These are phyloP conservation scores for Cinnamomum chago DNA, from an alignment of 164 flowering plant genomes.

Conservation along the genomic window DNA sequence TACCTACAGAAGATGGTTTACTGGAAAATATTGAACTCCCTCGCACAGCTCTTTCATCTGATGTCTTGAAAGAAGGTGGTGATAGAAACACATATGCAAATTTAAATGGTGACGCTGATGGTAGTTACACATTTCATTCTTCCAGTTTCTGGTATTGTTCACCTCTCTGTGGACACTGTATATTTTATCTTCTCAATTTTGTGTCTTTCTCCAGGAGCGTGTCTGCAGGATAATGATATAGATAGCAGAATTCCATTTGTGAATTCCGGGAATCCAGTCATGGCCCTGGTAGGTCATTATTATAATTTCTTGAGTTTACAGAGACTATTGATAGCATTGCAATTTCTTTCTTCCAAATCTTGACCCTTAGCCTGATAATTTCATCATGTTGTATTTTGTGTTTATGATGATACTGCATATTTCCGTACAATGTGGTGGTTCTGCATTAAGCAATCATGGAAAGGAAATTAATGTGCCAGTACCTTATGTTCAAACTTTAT, in stretches of 20 bases:
- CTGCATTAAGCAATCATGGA: background rate
- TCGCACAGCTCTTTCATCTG: slow-evolving; percentile 26
- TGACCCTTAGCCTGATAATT: no score
- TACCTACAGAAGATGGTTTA: slow-evolving; percentile 76
- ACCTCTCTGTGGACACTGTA: background rate
- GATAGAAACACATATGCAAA: slow-evolving; percentile 28
- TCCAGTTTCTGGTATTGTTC: background rate
- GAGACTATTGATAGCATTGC: background rate
- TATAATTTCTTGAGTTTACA: background rate
- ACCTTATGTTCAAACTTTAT: background rate
- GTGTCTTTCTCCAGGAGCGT: slow-evolving; percentile 31
- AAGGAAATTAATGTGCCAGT: background rate
- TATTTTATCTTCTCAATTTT: background rate
- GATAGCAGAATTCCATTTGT: slow-evolving; percentile 76
- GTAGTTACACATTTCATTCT: slow-evolving; percentile 21
- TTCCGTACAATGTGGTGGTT: background rate
- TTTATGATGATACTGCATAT: no score
- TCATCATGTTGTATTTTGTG: no score
- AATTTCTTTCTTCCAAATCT: background rate
- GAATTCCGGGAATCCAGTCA: slow-evolving; percentile 82
- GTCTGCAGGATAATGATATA: slow-evolving; percentile 30
- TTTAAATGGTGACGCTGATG: slow-evolving; percentile 52
- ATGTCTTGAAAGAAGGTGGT: slow-evolving; percentile 28
- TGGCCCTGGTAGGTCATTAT: slow-evolving; percentile 68
- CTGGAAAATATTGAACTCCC: slow-evolving; percentile 80